These are phyloP conservation scores for Nigrospora oryzae DNA, from an alignment of 2,329 filamentous ascomycete genomes.

Conservation along the genomic window DNA sequence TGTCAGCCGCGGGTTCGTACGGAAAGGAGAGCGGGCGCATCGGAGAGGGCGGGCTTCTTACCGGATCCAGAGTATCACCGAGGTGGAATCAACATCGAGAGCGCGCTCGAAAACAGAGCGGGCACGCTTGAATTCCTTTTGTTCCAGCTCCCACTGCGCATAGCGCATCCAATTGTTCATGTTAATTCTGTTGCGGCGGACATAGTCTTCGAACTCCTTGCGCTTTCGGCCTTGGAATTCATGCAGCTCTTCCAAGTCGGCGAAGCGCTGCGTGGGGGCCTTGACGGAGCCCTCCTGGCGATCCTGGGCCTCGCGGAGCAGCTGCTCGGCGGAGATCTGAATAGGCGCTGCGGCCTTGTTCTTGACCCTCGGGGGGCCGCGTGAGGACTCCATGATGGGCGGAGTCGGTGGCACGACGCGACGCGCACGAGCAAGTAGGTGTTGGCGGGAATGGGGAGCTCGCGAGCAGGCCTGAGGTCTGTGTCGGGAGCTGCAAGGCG, in stretches of 20 bases:
- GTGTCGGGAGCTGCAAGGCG: too few species aligned
- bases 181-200: conserved; percentile 85
- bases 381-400: conserved; percentile 72
- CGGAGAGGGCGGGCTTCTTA: too few species aligned
- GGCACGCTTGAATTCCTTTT: conserved; percentile 91
- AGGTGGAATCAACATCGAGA: conserved; percentile 83
- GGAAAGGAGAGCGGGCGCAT: too few species aligned
- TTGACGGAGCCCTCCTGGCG: conserved; percentile 83
- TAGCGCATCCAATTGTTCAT: conserved; percentile 99
- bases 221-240: conserved; percentile 94
- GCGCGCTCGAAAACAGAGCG: conserved; percentile 91
- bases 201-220: conserved; percentile 97
- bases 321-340: conserved; percentile 93
- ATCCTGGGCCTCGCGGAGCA: conserved; percentile 94
- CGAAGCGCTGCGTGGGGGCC: conserved; percentile 88
- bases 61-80: conserved; percentile 79
- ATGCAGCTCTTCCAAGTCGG: conserved; percentile 94
- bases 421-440: too few species aligned
- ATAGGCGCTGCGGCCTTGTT: conserved; percentile 92
- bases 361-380: conserved; percentile 92
- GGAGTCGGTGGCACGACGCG: not conserved
- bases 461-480: too few species aligned
- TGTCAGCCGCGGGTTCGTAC: too few species aligned
- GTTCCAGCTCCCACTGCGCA: conserved; percentile 93
- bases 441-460: too few species aligned